A percentile compares a stretch with the other conserved stretches of the same genome.
Conservation (phyloP, 208 protist species). For the Leishmania tarentolae region DNA sequence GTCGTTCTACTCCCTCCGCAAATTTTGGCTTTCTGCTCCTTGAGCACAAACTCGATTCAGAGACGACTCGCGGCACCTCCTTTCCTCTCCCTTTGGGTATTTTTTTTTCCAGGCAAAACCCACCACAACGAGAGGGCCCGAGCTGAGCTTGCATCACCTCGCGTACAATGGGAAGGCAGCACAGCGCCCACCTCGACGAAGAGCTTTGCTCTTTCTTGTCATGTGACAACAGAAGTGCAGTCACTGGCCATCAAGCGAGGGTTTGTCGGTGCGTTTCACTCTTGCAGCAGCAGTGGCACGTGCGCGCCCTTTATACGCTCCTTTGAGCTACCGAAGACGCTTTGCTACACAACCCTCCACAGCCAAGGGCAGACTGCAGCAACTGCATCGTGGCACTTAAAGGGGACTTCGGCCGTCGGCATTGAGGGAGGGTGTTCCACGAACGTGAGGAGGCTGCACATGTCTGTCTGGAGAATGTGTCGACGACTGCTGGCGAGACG, state of each 20-base stretch:
- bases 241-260: slow-evolving; percentile 67
- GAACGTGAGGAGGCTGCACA: slow-evolving; percentile 33
- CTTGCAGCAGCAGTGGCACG: slow-evolving; percentile 52
- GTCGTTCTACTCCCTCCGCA: not conserved
- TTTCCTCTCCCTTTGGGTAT: not conserved
- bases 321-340: slow-evolving; percentile 38
- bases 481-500: slow-evolving; percentile 23
- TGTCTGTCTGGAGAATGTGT: slow-evolving; percentile 35
- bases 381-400: slow-evolving; percentile 48
- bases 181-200: slow-evolving; percentile 21
- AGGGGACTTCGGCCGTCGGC: slow-evolving; percentile 24
- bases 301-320: slow-evolving; percentile 52
- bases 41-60: not conserved
- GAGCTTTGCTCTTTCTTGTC: slow-evolving; percentile 59
- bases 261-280: slow-evolving; percentile 57
- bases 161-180: not conserved
- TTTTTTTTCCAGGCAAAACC: not conserved
- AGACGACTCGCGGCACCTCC: not conserved
- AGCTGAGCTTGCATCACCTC: not conserved
- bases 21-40: slow-evolving; percentile 1
- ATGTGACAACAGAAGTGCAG: slow-evolving; percentile 46
- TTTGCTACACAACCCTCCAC: slow-evolving; percentile 53
- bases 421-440: slow-evolving; percentile 38
- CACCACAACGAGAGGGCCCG: not conserved
- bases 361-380: slow-evolving; percentile 66